Percentiles rank a stretch among this genome's conserved stretches.
These are phyloP conservation scores for Lactuca sativa DNA, from an alignment of 129 eudicot species.

Conservation along the genomic window DNA sequence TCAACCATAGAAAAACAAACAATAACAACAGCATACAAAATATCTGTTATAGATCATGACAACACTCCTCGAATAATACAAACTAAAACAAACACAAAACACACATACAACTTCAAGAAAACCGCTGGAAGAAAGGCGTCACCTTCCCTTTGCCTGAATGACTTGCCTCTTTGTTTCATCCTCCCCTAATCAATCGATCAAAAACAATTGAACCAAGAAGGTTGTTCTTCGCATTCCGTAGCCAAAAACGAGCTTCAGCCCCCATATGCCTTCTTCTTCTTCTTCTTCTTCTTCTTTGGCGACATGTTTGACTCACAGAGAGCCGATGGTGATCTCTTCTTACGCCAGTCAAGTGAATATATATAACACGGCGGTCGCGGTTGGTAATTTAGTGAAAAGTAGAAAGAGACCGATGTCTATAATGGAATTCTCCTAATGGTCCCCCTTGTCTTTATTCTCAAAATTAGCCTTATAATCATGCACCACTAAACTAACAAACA, in stretches of 20 bases:
- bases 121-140: constrained; percentile 88
- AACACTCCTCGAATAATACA: constrained; percentile 2
- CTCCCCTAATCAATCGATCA: constrained; percentile 34
- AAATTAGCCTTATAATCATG: constrained; percentile 34
- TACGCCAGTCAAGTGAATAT: constrained; percentile 16
- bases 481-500: constrained; percentile 27
- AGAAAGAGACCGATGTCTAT: constrained; percentile 24
- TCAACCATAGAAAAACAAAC: constrained; percentile 20
- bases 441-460: constrained; percentile 54
- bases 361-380: constrained; percentile 16
- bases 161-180: constrained; percentile 63
- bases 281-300: constrained; percentile 48
- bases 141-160: constrained; percentile 96
- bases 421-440: constrained; percentile 48
- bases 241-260: not conserved
- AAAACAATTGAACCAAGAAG: constrained; percentile 15
- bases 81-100: constrained; percentile 22
- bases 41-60: constrained; percentile 20
- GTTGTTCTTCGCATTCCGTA: constrained; percentile 8
- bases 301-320: constrained; percentile 28
- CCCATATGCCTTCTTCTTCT: not conserved
- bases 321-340: constrained; percentile 23
- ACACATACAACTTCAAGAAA: constrained; percentile 20
- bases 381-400: constrained; percentile 22
- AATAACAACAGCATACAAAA: constrained; percentile 23